Evolutionary conservation across 257 asterid species (phyloP), one percentile per base, ranked within the genome.

Genomic region (Nicotiana undulata): DNA sequence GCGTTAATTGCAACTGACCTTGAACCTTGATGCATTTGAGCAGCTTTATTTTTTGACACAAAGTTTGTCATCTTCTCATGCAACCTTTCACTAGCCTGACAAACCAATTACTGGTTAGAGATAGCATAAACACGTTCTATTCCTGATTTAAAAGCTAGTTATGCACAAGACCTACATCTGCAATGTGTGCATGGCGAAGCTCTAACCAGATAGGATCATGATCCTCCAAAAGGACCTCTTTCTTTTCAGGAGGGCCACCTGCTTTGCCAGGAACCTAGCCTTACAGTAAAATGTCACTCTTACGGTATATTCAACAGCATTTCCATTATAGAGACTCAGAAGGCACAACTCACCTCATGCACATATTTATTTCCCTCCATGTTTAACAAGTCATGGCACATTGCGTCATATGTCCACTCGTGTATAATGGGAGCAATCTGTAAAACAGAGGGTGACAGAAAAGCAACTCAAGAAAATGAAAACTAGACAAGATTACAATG

Each of bases 201-300:
- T 96, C 99, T 81, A 96, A 90, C 99, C 99, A 96, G 85, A 96
- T 91, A 83, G 98, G 97, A 81, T 96, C 99, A 76, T 94, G 99
- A 85, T 96, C 98, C 89, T 96, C 99, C 89, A 96, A 88, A 85
- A 96, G 98, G 68, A 96, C 99, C 84, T 94, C 98, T 82, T 94
- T 96, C 91, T 85, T 96, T 90, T 96, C 99, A 53, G 97, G 96
- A 72, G 67, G 70, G 61, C 95, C 97, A 29, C 94, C 95, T 75
- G 88, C 87, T 87, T 89, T 92, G 91, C 94, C 89, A 77, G 97
- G 92, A 84, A 94, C 95, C 99, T 96, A 88, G 64, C 77, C 77
- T 11, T 70, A 68, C 81, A 86, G 79, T 63, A 55, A 63, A 82
- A 80, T 87, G 44, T 72, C 70, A 75, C 40, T 44, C 44, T 60